Conservation (phyloP, 176 grass and related monocot species). For the Coix lacrymajobi region DNA sequence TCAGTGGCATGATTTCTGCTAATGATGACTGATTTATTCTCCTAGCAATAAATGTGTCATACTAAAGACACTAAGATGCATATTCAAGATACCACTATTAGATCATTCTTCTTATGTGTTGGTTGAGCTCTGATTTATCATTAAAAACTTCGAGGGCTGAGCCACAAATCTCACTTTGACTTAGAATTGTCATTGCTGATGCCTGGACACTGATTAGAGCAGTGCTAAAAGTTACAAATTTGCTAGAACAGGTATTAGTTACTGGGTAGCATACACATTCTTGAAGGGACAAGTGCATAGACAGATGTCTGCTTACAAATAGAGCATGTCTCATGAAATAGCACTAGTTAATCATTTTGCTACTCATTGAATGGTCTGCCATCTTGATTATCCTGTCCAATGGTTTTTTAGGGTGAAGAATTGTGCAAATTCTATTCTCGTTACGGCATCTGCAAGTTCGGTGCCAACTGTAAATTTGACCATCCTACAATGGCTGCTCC, state of each 20-base stretch:
- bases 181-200: background rate
- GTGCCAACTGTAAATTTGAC: slow-evolving; percentile 94
- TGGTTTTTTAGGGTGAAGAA: slow-evolving; percentile 68
- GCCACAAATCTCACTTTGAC: background rate
- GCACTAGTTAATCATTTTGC: background rate
- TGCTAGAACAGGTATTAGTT: background rate
- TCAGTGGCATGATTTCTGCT: background rate
- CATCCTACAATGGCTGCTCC: slow-evolving; percentile 87
- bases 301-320: background rate
- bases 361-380: background rate
- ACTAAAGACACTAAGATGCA: background rate
- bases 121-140: background rate
- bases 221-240: background rate
- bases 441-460: slow-evolving; percentile 99
- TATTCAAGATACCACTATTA: background rate
- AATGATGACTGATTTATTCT: background rate
- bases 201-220: background rate
- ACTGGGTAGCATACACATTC: background rate
- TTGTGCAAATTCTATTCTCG: slow-evolving; percentile 95
- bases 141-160: background rate
- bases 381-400: background rate
- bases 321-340: background rate
- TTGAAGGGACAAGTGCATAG: background rate
- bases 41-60: background rate
- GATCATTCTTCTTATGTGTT: background rate